Evolutionary conservation across 306 rosid genomes (phyloP), one percentile per base, ranked within the genome.

Genomic region (Spatholobus suberectus): DNA sequence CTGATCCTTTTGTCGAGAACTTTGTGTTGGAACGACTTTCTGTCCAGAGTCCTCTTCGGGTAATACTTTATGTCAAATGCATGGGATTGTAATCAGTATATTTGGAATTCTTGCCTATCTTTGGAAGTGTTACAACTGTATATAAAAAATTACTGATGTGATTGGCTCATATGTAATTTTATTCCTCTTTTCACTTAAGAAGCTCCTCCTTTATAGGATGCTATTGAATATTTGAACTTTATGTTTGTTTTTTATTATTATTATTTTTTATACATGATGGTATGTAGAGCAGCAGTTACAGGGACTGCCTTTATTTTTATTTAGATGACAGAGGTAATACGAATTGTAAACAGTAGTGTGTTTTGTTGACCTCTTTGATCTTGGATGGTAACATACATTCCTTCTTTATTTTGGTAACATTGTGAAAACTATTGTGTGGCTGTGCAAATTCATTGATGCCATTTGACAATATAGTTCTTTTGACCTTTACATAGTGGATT

Each of bases 41-140:
- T 15, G 94, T 89, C 75, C 99, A 96, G 83, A 93, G 96, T 89
- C 98, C 99, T 81, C 87, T 96, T 75, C 96, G 99, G 97, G 99
- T 96, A 91, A 89, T 79, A 74, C 74, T 63, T 43, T 59, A n/a
- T 70, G 46, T 74, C 85, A 76, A 82, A 58, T 77, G n/a, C 59
- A 55, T 71, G 18, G 38, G 59, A 57, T 54, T 84, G 21, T 72
- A 58, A 80, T 75, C 13, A 9, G 73, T 15, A 12, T 63, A 72
- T 29, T 69, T 84, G 77, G 76, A 75, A 17, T 79, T 82, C 37
- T 20, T 55, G 18, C 57, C 21, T 57, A 66, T 79, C 70, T 35
- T 74, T 44, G 77, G 52, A 80, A 59, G 84, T 38, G 27, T 73
- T 68, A 69, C 62, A 68, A 21, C 76, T 71, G 38, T 67, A 9